Evolutionary conservation across 1,139 yeast species (phyloP).

Genomic region (Arxiozyma telluris): DNA sequence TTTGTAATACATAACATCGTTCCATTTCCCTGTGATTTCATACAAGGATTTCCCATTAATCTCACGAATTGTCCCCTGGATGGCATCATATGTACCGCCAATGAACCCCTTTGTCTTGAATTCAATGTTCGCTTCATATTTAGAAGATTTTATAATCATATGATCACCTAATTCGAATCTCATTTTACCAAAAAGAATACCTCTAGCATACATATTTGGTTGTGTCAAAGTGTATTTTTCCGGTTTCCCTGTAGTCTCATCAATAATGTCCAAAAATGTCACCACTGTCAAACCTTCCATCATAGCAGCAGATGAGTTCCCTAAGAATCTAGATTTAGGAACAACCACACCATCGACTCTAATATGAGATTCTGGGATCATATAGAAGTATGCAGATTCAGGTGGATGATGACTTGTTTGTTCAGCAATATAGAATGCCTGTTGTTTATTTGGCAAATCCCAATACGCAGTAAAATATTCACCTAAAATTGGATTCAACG

Average conservation of each 20-base stretch:
- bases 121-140: conserved; percentile 70
- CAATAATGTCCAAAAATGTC: conserved; percentile 54
- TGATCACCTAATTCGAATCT: conserved; percentile 90
- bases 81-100: conserved; percentile 84
- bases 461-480: conserved; percentile 86
- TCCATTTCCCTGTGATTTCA: conserved; percentile 86
- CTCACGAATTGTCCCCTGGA: conserved; percentile 63
- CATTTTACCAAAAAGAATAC: conserved; percentile 81
- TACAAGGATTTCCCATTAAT: conserved; percentile 47
- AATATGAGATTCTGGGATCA: conserved; percentile 71
- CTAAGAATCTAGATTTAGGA: conserved; percentile 82
- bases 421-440: conserved; percentile 80
- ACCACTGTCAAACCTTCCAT: conserved; percentile 87
- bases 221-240: conserved; percentile 75
- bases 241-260: conserved; percentile 35
- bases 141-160: conserved; percentile 59
- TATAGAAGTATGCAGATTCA: conserved; percentile 82
- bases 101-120: conserved; percentile 93
- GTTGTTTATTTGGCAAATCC: conserved; percentile 65
- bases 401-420: conserved; percentile 99
- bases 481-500: conserved; percentile 88
- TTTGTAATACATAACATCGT: conserved; percentile 69
- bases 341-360: conserved; percentile 83
- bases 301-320: conserved; percentile 92
- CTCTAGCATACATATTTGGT: conserved; percentile 94